These are phyloP conservation scores for Phanerochaete sordida DNA, from an alignment of 768 basidiomycete species.

Conservation along the genomic window DNA sequence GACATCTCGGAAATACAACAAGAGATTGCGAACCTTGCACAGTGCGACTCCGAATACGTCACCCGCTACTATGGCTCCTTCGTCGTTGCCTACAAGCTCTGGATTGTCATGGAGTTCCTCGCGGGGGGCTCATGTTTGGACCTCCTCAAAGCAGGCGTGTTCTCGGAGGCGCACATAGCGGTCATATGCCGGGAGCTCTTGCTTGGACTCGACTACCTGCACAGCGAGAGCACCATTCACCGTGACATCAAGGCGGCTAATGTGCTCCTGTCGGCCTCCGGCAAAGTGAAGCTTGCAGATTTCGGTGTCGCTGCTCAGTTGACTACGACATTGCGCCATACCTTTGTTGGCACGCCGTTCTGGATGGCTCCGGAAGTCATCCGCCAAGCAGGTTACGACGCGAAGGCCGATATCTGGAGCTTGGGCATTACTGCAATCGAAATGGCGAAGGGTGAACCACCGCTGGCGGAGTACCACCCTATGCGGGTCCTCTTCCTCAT, in stretches of 20 bases:
- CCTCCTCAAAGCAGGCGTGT: conserved; percentile 86
- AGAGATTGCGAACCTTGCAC: conserved; percentile 94
- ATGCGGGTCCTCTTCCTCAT: conserved; percentile 99
- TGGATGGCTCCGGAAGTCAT: conserved; percentile 99
- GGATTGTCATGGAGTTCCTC: conserved; percentile 99
- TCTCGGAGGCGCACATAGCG: conserved; percentile 92
- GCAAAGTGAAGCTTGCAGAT: conserved; percentile 96
- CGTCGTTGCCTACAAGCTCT: conserved; percentile 93
- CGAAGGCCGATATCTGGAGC: conserved; percentile 97
- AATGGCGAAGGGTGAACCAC: conserved; percentile 97
- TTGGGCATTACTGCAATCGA: conserved; percentile 97
- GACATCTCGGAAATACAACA: conserved; percentile 99
- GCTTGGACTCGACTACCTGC: conserved; percentile 93
- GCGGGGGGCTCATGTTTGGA: conserved; percentile 99
- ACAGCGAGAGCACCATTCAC: conserved; percentile 93
- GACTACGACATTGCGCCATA: conserved; percentile 90
- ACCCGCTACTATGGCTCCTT: conserved; percentile 97
- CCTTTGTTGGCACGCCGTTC: conserved; percentile 95
- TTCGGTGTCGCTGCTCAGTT: conserved; percentile 98
- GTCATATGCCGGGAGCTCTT: conserved; percentile 92
- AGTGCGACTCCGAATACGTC: conserved; percentile 95
- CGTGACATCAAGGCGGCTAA: conserved; percentile 99
- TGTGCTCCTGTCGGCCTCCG: conserved; percentile 82
- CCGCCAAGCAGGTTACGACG: conserved; percentile 93
- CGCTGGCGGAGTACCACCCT: conserved; percentile 94